These are phyloP conservation scores for Calonectria pseudoreteaudii DNA, from an alignment of 2,329 filamentous ascomycete genomes.

Conservation along the genomic window DNA sequence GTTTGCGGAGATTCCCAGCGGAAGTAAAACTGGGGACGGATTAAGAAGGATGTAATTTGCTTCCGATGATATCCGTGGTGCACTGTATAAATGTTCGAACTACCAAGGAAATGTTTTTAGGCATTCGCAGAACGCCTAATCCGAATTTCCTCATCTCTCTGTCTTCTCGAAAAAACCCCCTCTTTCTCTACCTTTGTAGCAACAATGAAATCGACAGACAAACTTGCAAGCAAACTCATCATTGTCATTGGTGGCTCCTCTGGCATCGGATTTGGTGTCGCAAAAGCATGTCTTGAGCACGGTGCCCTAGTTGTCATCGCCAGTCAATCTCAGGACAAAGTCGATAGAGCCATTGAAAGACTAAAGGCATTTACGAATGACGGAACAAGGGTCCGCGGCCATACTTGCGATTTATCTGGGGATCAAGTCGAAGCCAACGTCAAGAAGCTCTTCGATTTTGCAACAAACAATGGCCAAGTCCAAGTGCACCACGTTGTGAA, in stretches of 20 bases:
- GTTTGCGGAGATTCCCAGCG: not conserved
- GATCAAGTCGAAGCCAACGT: not conserved
- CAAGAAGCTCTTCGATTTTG: not conserved
- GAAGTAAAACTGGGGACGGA: not conserved
- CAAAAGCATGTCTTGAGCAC: not conserved
- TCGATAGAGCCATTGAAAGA: not conserved
- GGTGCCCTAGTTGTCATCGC: not conserved
- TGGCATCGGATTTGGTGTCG: not conserved
- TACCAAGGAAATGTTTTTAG: too few species aligned
- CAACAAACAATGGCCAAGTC: not conserved
- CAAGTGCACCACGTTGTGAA: not conserved
- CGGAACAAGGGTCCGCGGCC: not conserved
- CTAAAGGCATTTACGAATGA: not conserved
- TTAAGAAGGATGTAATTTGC: too few species aligned
- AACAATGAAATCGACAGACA: not conserved
- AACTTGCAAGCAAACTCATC: not conserved
- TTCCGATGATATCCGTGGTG: too few species aligned
- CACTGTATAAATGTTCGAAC: too few species aligned
- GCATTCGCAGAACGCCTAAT: too few species aligned
- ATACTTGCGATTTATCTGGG: not conserved
- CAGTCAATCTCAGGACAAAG: not conserved
- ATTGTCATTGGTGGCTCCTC: not conserved
- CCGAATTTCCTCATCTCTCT: not conserved
- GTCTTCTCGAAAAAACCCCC: not conserved
- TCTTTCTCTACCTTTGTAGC: too few species aligned